Evolutionary conservation across 495 filamentous ascomycete genomes (phyloP).

Genomic region (Penicillium silybi): DNA sequence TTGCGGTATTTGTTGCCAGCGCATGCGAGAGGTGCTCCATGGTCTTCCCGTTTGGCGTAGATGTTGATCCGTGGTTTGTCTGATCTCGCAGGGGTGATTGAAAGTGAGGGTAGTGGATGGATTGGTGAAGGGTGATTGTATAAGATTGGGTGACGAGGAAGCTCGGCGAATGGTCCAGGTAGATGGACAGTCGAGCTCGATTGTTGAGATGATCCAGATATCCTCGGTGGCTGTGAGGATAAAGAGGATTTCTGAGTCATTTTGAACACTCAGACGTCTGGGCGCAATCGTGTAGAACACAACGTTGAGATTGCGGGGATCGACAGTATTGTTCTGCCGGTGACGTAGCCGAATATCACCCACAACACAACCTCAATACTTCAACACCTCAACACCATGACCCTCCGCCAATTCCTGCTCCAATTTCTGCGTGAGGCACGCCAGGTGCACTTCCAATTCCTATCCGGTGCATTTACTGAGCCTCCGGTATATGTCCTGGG

Average conservation of each 20-base stretch:
- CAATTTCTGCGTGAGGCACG: constrained; percentile 33
- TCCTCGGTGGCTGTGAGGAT: background rate
- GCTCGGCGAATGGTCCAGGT: constrained; percentile 25
- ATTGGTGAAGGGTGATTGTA: constrained; percentile 34
- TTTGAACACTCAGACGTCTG: background rate
- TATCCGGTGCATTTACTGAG: constrained; percentile 25
- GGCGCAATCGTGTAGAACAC: background rate
- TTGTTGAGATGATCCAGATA: background rate
- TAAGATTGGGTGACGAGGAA: constrained; percentile 30
- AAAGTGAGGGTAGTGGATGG: constrained; percentile 26
- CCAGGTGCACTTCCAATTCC: constrained; percentile 31
- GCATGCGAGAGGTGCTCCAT: constrained; percentile 32
- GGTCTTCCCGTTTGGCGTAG: constrained; percentile 41
- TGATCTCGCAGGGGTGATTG: background rate
- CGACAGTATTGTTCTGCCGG: background rate
- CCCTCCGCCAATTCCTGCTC: constrained; percentile 32
- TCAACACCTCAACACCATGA: constrained; percentile 9
- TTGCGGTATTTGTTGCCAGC: constrained; percentile 45
- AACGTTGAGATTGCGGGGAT: background rate
- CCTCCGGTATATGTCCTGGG: constrained; percentile 44
- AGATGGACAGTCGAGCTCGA: constrained; percentile 7
- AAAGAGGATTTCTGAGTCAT: background rate
- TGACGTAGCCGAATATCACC: background rate
- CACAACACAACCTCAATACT: background rate
- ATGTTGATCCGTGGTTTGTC: constrained; percentile 17